phyloP scores from a whole-genome alignment of 1,139 yeast species.

The Magnusiomyces tetraspermus region DNA sequence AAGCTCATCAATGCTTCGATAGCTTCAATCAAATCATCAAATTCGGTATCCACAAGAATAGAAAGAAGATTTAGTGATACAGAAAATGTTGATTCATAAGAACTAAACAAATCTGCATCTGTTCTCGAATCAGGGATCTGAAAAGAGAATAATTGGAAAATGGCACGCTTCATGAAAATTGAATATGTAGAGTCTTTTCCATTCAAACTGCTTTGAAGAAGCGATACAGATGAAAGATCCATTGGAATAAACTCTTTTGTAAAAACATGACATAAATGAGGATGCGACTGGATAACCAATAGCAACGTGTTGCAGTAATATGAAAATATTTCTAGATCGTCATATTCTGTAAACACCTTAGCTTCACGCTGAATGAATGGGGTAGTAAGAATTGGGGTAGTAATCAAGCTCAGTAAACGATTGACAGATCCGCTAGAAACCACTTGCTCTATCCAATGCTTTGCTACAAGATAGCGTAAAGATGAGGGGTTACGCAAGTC shows the following conservation, averaged over 20 bases:
- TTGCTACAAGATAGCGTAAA: slow-evolving; percentile 33
- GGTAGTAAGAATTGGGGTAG: slow-evolving; percentile 41
- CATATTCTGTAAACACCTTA: slow-evolving; percentile 39
- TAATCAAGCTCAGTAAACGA: slow-evolving; percentile 48
- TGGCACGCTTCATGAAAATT: slow-evolving; percentile 40
- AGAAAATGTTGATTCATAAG: slow-evolving; percentile 9
- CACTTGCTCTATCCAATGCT: slow-evolving; percentile 49
- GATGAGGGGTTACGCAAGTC: slow-evolving; percentile 38
- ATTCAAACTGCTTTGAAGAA: slow-evolving; percentile 25
- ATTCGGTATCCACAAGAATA: slow-evolving; percentile 8
- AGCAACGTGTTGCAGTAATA: slow-evolving; percentile 16
- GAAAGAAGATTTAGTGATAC: slow-evolving; percentile 10
- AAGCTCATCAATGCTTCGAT: slow-evolving; percentile 11
- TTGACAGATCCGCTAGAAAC: slow-evolving; percentile 48
- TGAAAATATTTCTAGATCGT: slow-evolving; percentile 15
- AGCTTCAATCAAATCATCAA: slow-evolving; percentile 14
- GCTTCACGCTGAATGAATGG: slow-evolving; percentile 26
- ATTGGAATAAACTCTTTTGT: slow-evolving; percentile 16
- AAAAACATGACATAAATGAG: slow-evolving; percentile 12
- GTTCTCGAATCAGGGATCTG: slow-evolving; percentile 8
- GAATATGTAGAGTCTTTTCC: slow-evolving; percentile 53
- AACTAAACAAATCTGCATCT: slow-evolving; percentile 9
- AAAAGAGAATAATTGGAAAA: slow-evolving; percentile 40
- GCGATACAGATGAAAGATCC: slow-evolving; percentile 34
- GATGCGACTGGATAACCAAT: slow-evolving; percentile 15